A percentile compares a stretch with the other conserved stretches of the same genome.
phyloP scores from a whole-genome alignment of 2,329 filamentous ascomycete genomes.

The Chaetomium sp. region DNA sequence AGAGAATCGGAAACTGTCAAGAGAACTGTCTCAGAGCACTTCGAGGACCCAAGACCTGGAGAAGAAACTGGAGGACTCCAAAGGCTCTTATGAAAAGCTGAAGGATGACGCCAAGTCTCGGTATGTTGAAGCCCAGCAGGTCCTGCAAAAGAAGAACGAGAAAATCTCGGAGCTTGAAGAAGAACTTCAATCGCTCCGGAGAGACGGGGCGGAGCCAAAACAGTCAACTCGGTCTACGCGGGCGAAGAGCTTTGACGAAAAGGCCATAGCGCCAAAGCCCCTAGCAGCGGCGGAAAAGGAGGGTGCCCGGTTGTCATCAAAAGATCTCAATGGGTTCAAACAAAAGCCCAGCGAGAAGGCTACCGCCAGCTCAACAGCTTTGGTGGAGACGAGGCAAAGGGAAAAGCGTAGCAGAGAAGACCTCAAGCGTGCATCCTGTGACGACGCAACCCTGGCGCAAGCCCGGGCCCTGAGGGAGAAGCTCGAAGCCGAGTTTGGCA shows the following conservation, averaged over 20 bases:
- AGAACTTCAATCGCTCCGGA: constrained; percentile 52
- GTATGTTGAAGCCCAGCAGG: constrained; percentile 57
- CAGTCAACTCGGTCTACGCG: constrained; percentile 28
- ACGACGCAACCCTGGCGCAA: constrained; percentile 30
- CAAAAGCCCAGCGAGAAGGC: constrained; percentile 20
- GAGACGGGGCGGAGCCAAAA: constrained; percentile 25
- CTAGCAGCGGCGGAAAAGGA: constrained; percentile 27
- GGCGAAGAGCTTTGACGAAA: constrained; percentile 38
- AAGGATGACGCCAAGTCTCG: constrained; percentile 56
- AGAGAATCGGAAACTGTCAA: constrained; percentile 41
- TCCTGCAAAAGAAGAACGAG: constrained; percentile 58
- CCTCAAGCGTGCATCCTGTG: constrained; percentile 22
- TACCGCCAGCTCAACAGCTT: not conserved
- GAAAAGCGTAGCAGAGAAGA: constrained; percentile 20
- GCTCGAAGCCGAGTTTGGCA: constrained; percentile 34
- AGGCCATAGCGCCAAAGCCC: constrained; percentile 30
- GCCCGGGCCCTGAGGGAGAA: constrained; percentile 35
- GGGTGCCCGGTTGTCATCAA: constrained; percentile 21
- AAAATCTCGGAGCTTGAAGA: constrained; percentile 60
- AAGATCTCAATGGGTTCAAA: constrained; percentile 29
- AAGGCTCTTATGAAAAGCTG: constrained; percentile 53
- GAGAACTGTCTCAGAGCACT: constrained; percentile 37
- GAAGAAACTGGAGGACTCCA: constrained; percentile 33
- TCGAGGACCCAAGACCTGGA: constrained; percentile 39
- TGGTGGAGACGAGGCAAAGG: constrained; percentile 12